phyloP scores from a whole-genome alignment of 352 stramenopile genomes.

The Phytophthora boehmeriae region DNA sequence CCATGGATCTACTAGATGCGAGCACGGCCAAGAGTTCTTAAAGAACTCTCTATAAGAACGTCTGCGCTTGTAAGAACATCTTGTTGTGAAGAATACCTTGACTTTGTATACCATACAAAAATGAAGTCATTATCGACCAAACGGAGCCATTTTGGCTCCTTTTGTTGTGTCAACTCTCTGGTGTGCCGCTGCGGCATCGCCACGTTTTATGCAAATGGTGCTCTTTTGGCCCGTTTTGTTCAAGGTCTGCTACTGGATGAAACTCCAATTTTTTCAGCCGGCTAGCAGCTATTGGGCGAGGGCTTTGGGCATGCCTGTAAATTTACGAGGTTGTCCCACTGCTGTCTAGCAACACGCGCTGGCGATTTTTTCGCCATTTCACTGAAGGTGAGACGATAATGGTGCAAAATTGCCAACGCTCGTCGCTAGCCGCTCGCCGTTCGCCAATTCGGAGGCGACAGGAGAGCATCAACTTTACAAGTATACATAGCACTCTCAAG shows the following conservation, averaged over 20 bases:
- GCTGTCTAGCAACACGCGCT: not conserved
- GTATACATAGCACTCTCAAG: not conserved
- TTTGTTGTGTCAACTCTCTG: not conserved
- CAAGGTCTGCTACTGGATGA: not conserved
- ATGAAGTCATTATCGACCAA: not conserved
- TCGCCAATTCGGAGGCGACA: too few relatives aligned
- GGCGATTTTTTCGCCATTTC: conserved; percentile 1
- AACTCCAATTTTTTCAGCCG: not conserved
- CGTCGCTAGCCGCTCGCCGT: too few relatives aligned
- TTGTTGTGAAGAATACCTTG: not conserved
- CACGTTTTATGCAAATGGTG: conserved; percentile 1
- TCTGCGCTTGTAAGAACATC: too few relatives aligned
- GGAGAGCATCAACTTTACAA: not conserved
- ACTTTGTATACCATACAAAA: not conserved
- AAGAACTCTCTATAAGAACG: too few relatives aligned
- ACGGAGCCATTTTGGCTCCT: not conserved
- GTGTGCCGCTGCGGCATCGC: not conserved
- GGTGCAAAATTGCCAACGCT: not conserved
- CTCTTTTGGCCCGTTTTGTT: not conserved
- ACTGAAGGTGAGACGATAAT: conserved; percentile 4
- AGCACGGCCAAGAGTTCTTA: too few relatives aligned
- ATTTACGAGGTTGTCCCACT: not conserved
- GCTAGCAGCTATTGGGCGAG: not conserved
- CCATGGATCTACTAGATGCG: too few relatives aligned
- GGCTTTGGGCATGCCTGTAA: not conserved